phyloP scores from a whole-genome alignment of 495 filamentous ascomycete genomes.

The Neurospora hispaniola region DNA sequence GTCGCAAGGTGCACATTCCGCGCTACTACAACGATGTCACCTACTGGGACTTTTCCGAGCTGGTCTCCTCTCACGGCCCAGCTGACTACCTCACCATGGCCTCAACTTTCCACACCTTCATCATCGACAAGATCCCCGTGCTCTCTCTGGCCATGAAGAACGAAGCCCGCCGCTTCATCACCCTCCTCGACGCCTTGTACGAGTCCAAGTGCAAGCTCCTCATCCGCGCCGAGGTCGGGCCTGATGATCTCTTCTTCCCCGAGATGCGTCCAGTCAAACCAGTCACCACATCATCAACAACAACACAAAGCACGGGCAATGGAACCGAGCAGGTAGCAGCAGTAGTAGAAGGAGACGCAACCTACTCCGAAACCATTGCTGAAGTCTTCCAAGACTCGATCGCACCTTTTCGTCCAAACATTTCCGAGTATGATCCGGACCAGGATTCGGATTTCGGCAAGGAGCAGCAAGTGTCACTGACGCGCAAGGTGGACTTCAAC shows the following conservation, averaged over 20 bases:
- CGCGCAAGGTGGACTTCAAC: slow-evolving; percentile 39
- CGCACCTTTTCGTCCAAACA: slow-evolving; percentile 61
- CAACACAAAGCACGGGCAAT: not conserved
- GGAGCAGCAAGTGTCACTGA: slow-evolving; percentile 9
- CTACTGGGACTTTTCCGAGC: slow-evolving; percentile 47
- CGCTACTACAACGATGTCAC: slow-evolving; percentile 35
- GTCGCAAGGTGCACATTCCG: slow-evolving; percentile 44
- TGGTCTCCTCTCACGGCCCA: slow-evolving; percentile 51
- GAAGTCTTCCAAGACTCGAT: slow-evolving; percentile 60
- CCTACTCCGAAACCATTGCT: slow-evolving; percentile 56
- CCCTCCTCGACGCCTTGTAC: slow-evolving; percentile 59
- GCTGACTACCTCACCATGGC: slow-evolving; percentile 66
- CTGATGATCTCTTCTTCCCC: slow-evolving; percentile 62
- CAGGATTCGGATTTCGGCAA: slow-evolving; percentile 37
- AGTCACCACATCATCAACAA: not conserved
- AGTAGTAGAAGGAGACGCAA: slow-evolving; percentile 29
- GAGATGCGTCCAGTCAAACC: slow-evolving; percentile 24
- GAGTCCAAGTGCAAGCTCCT: slow-evolving; percentile 57
- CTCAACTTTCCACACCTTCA: slow-evolving; percentile 57
- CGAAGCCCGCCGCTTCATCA: slow-evolving; percentile 62
- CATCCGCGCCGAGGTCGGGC: slow-evolving; percentile 44
- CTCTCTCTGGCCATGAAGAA: slow-evolving; percentile 52
- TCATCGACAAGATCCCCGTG: slow-evolving; percentile 49
- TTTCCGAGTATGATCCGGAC: slow-evolving; percentile 42
- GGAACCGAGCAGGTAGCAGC: not conserved